Conservation (phyloP, 1,284 basidiomycete genomes). For the Sphagnurus paluster region DNA sequence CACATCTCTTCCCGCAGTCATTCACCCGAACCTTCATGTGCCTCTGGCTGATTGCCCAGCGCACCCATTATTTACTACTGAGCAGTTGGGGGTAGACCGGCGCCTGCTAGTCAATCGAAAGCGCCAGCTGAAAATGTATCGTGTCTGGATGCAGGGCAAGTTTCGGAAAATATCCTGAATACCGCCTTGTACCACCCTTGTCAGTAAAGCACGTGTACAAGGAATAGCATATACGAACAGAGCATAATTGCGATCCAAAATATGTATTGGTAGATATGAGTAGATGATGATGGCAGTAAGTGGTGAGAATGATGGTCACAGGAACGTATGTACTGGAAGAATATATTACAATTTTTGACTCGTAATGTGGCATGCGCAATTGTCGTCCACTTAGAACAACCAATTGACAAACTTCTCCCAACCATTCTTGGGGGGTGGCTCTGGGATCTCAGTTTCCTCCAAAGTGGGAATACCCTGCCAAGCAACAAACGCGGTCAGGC, state of each 20-base stretch:
- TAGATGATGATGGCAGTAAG: too few species aligned
- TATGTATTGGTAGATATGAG: too few species aligned
- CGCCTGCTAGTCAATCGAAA: conserved; percentile 92
- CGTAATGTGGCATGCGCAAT: not conserved
- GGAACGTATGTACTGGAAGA: not conserved
- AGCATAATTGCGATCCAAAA: too few species aligned
- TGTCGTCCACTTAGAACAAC: conserved; percentile 29
- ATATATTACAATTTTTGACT: too few species aligned
- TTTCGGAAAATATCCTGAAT: conserved; percentile 53
- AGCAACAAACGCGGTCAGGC: not conserved
- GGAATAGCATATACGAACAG: too few species aligned
- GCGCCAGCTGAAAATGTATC: conserved; percentile 91
- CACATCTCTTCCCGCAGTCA: conserved; percentile 14
- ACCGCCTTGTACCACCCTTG: not conserved
- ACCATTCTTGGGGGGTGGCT: conserved; percentile 39
- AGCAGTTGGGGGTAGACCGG: conserved; percentile 85
- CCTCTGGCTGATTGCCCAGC: conserved; percentile 31
- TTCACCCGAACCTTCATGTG: conserved; percentile 45
- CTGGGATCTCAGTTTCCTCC: conserved; percentile 57
- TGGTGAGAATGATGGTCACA: not conserved
- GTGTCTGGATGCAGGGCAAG: conserved; percentile 93
- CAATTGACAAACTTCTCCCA: conserved; percentile 34
- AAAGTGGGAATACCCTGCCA: conserved; percentile 53
- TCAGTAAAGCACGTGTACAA: too few species aligned
- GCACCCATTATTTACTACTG: conserved; percentile 64